Evolutionary conservation across 441 rosid species (phyloP).

Genomic region (Pelargonium myrrhifolium): DNA sequence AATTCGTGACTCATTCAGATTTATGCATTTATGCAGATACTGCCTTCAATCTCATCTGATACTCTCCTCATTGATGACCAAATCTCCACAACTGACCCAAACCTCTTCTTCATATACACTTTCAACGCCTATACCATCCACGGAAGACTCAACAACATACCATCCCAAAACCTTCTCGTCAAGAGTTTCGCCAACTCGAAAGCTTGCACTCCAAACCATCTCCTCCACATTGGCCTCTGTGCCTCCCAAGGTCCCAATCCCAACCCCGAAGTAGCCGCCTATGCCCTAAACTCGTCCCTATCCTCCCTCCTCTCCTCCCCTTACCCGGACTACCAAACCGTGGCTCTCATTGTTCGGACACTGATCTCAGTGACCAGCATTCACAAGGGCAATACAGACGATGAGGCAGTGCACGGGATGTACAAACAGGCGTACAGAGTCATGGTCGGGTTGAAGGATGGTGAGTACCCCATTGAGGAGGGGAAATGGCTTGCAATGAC

Average conservation of each 20-base stretch:
- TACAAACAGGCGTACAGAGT: slow-evolving; percentile 79
- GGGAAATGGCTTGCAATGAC: slow-evolving; percentile 91
- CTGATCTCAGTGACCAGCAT: slow-evolving; percentile 52
- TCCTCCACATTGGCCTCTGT: slow-evolving; percentile 66
- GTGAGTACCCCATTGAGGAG: slow-evolving; percentile 80
- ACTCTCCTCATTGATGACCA: slow-evolving; percentile 24
- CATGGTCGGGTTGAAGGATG: slow-evolving; percentile 82
- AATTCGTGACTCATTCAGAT: not conserved
- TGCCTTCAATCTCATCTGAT: slow-evolving; percentile 32
- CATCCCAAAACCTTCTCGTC: slow-evolving; percentile 46
- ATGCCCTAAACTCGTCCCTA: slow-evolving; percentile 67
- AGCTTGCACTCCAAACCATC: slow-evolving; percentile 54
- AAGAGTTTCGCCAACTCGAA: slow-evolving; percentile 60
- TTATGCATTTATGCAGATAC: slow-evolving; percentile 40
- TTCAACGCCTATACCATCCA: slow-evolving; percentile 56
- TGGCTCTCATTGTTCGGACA: slow-evolving; percentile 63
- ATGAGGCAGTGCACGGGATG: slow-evolving; percentile 43
- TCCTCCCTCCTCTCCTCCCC: slow-evolving; percentile 61
- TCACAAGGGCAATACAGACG: slow-evolving; percentile 64
- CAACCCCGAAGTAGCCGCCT: slow-evolving; percentile 61
- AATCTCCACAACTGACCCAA: slow-evolving; percentile 37
- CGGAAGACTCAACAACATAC: slow-evolving; percentile 49
- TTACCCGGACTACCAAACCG: slow-evolving; percentile 52
- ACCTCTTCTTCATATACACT: slow-evolving; percentile 60
- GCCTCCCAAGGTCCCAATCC: slow-evolving; percentile 58